Percentiles rank a stretch among this genome's conserved stretches.
Evolutionary conservation across 1,139 yeast species (phyloP).

Genomic region (Pichia sp.): DNA sequence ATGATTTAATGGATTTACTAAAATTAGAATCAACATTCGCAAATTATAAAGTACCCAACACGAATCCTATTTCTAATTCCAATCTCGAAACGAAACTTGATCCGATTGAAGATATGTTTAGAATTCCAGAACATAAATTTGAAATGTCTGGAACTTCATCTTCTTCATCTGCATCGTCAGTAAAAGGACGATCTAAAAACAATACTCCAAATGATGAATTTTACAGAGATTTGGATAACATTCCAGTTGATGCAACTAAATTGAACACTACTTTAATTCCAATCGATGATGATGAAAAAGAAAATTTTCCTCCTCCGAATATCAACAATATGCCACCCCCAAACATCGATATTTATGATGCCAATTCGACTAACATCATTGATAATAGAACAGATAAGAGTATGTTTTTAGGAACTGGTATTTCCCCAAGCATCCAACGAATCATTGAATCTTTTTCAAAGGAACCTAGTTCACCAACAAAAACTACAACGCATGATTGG

Average conservation of each 20-base stretch:
- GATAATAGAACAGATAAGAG: not conserved
- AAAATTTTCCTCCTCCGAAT: constrained; percentile 19
- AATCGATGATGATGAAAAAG: constrained; percentile 31
- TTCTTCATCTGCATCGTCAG: constrained; percentile 3
- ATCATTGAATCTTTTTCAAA: constrained; percentile 28
- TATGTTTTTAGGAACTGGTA: too few species aligned
- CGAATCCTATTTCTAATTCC: not conserved
- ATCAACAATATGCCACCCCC: not conserved
- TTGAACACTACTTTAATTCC: constrained; percentile 32
- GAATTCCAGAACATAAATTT: constrained; percentile 7
- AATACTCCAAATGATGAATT: constrained; percentile 18
- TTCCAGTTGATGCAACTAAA: constrained; percentile 30
- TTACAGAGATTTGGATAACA: constrained; percentile 20
- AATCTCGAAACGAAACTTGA: constrained; percentile 16
- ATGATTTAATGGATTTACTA: constrained; percentile 9
- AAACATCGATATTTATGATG: not conserved
- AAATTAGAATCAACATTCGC: constrained; percentile 11
- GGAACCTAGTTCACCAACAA: constrained; percentile 26
- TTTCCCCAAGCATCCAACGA: constrained; percentile 30
- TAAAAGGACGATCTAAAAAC: constrained; percentile 6
- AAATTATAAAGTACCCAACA: constrained; percentile 1
- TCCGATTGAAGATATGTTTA: constrained; percentile 22
- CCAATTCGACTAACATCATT: not conserved
- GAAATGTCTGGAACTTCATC: not conserved
- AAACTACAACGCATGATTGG: constrained; percentile 26